phyloP scores from a whole-genome alignment of 176 grass and related monocot genomes.

The Elymus sibiricus region DNA sequence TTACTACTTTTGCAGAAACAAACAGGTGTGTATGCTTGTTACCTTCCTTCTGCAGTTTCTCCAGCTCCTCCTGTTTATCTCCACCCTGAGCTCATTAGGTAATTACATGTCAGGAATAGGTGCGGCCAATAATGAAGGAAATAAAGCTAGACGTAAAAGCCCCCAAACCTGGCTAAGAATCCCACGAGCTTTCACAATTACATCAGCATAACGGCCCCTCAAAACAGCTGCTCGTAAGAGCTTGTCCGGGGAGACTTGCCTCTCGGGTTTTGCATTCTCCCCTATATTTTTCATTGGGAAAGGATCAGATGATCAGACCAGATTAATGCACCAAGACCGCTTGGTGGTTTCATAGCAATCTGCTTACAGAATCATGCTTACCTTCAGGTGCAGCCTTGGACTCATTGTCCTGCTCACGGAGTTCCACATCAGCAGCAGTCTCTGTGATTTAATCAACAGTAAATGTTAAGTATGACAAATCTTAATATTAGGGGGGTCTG shows the following conservation, averaged over 20 bases:
- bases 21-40: slow-evolving; percentile 7
- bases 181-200: slow-evolving; percentile 87
- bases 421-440: slow-evolving; percentile 37
- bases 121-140: background rate
- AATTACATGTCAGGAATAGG: background rate
- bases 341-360: slow-evolving; percentile 38
- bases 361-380: slow-evolving; percentile 81
- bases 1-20: background rate
- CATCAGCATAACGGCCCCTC: slow-evolving; percentile 76
- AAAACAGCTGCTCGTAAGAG: slow-evolving; percentile 74
- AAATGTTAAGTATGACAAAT: background rate
- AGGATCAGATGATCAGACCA: slow-evolving; percentile 62
- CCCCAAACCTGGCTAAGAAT: slow-evolving; percentile 64
- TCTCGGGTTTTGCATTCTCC: slow-evolving; percentile 56
- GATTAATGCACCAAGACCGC: slow-evolving; percentile 35
- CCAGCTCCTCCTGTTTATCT: slow-evolving; percentile 84
- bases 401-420: slow-evolving; percentile 47
- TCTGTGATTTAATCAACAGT: slow-evolving; percentile 40
- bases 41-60: slow-evolving; percentile 94
- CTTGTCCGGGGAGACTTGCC: slow-evolving; percentile 78
- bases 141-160: background rate
- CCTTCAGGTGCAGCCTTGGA: slow-evolving; percentile 66
- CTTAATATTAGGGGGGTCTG: too few relatives aligned
- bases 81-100: slow-evolving; percentile 53
- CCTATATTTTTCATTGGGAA: slow-evolving; percentile 70